phyloP scores from a whole-genome alignment of 2,329 filamentous ascomycete species.

The Ophiostoma ulmi region DNA sequence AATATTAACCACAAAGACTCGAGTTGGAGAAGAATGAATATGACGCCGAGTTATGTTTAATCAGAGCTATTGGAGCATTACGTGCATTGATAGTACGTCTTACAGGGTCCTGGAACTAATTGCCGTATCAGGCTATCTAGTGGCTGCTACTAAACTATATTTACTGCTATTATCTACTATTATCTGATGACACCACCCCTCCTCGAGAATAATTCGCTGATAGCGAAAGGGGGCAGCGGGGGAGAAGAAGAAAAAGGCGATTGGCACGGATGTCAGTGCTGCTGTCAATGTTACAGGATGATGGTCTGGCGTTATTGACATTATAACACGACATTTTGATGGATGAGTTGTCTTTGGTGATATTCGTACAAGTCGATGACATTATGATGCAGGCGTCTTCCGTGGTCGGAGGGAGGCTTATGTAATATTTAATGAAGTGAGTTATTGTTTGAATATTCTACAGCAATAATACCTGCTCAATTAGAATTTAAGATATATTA shows the following conservation, averaged over 20 bases:
- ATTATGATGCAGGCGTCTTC: neutral
- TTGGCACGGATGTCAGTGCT: neutral
- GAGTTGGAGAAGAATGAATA: neutral
- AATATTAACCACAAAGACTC: neutral
- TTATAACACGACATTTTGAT: neutral
- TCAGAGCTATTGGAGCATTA: neutral
- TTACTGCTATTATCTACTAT: neutral
- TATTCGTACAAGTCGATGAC: neutral
- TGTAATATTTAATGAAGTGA: neutral
- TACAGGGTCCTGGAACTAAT: conserved; percentile 10
- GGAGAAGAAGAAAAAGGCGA: conserved; percentile 8
- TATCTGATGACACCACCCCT: conserved; percentile 11
- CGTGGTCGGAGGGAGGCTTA: neutral
- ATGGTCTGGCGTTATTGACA: neutral
- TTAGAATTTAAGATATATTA: neutral
- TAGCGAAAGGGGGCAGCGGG: conserved; percentile 1
- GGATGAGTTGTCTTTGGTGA: neutral
- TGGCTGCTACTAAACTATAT: neutral
- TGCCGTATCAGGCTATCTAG: neutral
- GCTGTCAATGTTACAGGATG: neutral
- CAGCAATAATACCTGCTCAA: too few relatives aligned
- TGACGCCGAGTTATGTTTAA: neutral
- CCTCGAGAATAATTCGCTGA: conserved; percentile 6
- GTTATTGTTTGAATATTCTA: neutral
- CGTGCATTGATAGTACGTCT: neutral